Base-by-base conservation (phyloP, 257 asterid species). In the Solanum sejunctum region DNA sequence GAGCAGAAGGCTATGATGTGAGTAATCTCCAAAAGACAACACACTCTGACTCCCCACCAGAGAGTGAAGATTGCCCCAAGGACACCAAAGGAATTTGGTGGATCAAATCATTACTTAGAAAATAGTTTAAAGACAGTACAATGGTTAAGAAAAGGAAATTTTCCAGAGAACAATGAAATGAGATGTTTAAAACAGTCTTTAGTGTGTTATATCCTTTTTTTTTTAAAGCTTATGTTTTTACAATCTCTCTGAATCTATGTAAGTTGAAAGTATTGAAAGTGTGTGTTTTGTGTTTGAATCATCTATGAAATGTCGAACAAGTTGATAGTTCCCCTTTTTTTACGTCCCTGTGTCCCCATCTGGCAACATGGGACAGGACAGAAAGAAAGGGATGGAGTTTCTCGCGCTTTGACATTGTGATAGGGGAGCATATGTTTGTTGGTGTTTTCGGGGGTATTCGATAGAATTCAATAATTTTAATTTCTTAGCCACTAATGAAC, bases 71-170 rank as follows among this genome's bases (percentile, higher is more conserved):
- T 3, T 67, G 91, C 6, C 91, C 91, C 0, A 10, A 54, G 6
- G 98, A 96, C 85, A 87, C 84, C 10, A 92, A 90, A 85, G 98
- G 98, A 8, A 57, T 93, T 43, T 95, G 97, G 99, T 95, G 98
- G 98, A 28, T 96, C 36, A 96, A 96, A 86, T 96, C 98, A 73
- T 21, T 96, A n/a, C 86, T 93, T 4, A 98, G 94, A 21, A 95
- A 89, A 80, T 94, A 83, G 80, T 39, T 52, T 45, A 51, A 51
- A 21, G 2, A 11, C 61, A 77, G 82, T 77, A 23, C 23, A 51
- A 26, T 51, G 63, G 63, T 17, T 12, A 57, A 28, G 12, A 67
- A 11, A 49, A 23, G 16, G 51, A 15, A 75, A 23, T 21, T 23
- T 26, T 32, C 45, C 39, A 77, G 51, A 49, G 15, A 75, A 39